Percentiles rank a stretch among this genome's conserved stretches.
These are phyloP conservation scores for Porphyrellus cyaneotinctus DNA, from an alignment of 768 basidiomycete species.

Conservation along the genomic window DNA sequence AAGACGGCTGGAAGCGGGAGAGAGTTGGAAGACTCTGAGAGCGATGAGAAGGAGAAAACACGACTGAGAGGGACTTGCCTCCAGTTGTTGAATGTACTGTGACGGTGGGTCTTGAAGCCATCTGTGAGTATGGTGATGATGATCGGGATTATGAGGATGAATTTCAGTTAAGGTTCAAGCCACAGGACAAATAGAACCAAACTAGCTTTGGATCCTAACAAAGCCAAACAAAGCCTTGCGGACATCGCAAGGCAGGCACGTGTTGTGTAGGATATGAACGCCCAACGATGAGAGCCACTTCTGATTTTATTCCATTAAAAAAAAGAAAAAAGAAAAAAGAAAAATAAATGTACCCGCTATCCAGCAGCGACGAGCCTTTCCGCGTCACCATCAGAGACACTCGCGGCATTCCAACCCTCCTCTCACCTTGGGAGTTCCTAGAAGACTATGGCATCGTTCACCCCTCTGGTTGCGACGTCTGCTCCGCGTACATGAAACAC, in stretches of 20 bases:
- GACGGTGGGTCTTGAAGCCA: constrained; percentile 94
- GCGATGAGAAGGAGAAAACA: not conserved
- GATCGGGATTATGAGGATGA: no score
- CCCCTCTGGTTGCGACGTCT: constrained; percentile 36
- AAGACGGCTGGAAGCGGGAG: constrained; percentile 93
- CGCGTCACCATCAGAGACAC: constrained; percentile 27
- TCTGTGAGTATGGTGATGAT: constrained; percentile 36
- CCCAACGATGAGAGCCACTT: not conserved
- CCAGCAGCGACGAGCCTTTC: constrained; percentile 31
- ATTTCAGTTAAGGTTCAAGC: constrained; percentile 37
- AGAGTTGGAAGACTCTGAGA: constrained; percentile 76
- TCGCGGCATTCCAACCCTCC: constrained; percentile 31
- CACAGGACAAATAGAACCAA: constrained; percentile 21
- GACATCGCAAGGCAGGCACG: constrained; percentile 29
- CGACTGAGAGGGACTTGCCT: constrained; percentile 47
- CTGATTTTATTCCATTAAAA: constrained; percentile 9
- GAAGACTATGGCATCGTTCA: constrained; percentile 40
- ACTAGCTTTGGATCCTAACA: constrained; percentile 22
- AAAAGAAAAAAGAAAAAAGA: constrained; percentile 3
- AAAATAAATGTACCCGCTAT: constrained; percentile 30
- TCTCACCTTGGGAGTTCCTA: constrained; percentile 39
- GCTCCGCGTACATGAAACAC: constrained; percentile 39
- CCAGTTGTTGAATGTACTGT: constrained; percentile 40
- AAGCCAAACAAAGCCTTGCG: constrained; percentile 27
- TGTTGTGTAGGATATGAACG: constrained; percentile 30